Base-by-base conservation (phyloP, 169 alveolate genomes). In the Cryptosporidium parvum region DNA sequence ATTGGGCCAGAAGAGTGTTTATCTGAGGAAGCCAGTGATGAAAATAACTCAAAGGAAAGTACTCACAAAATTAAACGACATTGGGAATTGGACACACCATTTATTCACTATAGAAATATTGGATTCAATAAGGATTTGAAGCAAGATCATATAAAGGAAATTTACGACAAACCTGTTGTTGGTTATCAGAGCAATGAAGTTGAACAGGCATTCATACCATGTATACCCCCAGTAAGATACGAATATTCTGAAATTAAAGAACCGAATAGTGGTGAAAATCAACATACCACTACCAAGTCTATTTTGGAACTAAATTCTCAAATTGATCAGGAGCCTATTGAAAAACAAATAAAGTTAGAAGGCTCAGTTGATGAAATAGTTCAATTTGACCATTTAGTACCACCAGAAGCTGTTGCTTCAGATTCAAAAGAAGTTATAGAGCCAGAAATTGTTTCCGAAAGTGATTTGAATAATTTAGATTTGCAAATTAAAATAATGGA, bases 41-140 rank as follows among this genome's bases (percentile, higher is more conserved):
- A 65, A 18, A 65, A 29, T 65, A 58, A 37, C 48, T 16, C 44
- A 73, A 37, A 56, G 58, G 42, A 53, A 21, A 21, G 35, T 21
- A 26, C 33, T 29, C 51, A 33, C 2, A 53, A 52, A 72, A 48
- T 9, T 4, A 75, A 33, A 7, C 52, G 35, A 12, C 31, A 56
- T 16, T 80, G 89, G 89, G 89, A 80, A 31, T 65, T 80, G 62
- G 89, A 80, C 51, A 80, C 89, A 1, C 89, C 89, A 14, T 62
- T 26, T 65, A 16, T 65, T 39, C 16, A 42, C 10, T 44, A 62
- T 59, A 59, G 89, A 29, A 80, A 33, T 8, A 80, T 80, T 29
- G 48, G 39, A 14, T n/a, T 29, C 33, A n/a, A 45, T 48, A 31
- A 18, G 2, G 3, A 21, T 26, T 56, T n/a, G 37, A 23, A 9